Base-by-base conservation (phyloP, 2,329 filamentous ascomycete genomes). In the Xylaria sp. region DNA sequence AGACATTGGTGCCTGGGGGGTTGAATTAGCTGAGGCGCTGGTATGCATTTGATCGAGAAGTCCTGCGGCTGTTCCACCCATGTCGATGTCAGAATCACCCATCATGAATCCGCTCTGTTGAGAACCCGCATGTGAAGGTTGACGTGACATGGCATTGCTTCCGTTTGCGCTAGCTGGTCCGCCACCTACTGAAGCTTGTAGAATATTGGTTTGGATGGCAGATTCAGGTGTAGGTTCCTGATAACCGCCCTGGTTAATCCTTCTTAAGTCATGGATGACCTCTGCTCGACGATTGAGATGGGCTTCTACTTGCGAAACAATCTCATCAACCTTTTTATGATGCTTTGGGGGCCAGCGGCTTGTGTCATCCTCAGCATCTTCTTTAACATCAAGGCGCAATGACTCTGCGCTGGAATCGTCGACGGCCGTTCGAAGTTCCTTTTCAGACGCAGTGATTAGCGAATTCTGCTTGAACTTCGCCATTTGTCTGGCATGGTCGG, bases 241-340 rank as follows among this genome's bases (percentile, higher is more conserved):
- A 70, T 86, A 89, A 2, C 94, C 94, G 58, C 94, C 94, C 75
- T 92, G 92, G 76, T 96, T 90, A 52, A 97, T 86, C 55, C 93
- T 90, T 46, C 88, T 86, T 8, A 95, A 85, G 28, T 88, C 85
- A 59, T 89, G 87, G 62, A 92, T 88, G 31, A 86, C 83, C 46
- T 87, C 85, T 52, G 93, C 88, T 71, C 88, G 89, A 64, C 89
- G 89, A 20, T 90, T 90, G n/a, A 92, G 85, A 2, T 89, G 83
- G 60, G 86, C 83, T 81, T 97, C 93, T 1, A 97, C 88, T 64
- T 93, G 89, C 51, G 88, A 85, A 28, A 94, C 86, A 48, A 98
- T 90, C 62, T 93, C 90, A 31, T 94, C 91, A 13, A 94, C 83
- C 18, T 85, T 88, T 76, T 86, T 86, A 71, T 81, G 83, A 56